Conservation (phyloP, 2,329 filamentous ascomycete species). For the Venturia effusa region DNA sequence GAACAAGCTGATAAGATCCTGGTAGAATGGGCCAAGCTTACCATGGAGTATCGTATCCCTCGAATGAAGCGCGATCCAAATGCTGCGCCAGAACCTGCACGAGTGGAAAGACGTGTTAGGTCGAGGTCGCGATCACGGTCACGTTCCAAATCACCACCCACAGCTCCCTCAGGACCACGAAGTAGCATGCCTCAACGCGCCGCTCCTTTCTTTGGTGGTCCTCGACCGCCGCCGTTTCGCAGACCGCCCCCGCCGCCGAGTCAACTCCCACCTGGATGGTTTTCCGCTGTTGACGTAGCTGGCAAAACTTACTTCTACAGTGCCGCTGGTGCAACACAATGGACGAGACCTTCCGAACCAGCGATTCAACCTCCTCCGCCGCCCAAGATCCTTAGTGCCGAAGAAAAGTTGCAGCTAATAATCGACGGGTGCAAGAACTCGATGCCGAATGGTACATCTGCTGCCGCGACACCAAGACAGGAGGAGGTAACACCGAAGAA, state of each 20-base stretch:
- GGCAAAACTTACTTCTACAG: conserved; percentile 82
- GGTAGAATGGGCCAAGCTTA: conserved; percentile 78
- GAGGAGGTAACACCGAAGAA: conserved; percentile 42
- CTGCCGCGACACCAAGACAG: conserved; percentile 56
- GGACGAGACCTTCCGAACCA: conserved; percentile 64
- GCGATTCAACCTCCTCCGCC: conserved; percentile 44
- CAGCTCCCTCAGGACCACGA: conserved; percentile 40
- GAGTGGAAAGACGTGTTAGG: conserved; percentile 43
- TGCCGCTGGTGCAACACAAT: conserved; percentile 65
- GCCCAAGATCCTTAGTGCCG: conserved; percentile 57
- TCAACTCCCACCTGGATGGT: conserved; percentile 76
- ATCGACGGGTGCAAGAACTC: conserved; percentile 60
- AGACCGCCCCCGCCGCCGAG: conserved; percentile 36
- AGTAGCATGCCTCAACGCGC: conserved; percentile 47
- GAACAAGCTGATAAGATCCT: conserved; percentile 61
- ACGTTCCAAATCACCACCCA: conserved; percentile 22
- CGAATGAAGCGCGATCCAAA: conserved; percentile 75
- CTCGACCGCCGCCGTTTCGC: conserved; percentile 29
- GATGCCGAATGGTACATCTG: conserved; percentile 41
- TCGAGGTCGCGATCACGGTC: conserved; percentile 38
- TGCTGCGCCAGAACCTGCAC: conserved; percentile 45
- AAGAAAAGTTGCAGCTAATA: conserved; percentile 65
- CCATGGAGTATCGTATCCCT: conserved; percentile 86
- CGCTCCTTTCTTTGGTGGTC: conserved; percentile 45
- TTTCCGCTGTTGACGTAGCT: conserved; percentile 56